Evolutionary conservation across 352 stramenopile genomes (phyloP).

Genomic region (Globisporangium camurandrum): DNA sequence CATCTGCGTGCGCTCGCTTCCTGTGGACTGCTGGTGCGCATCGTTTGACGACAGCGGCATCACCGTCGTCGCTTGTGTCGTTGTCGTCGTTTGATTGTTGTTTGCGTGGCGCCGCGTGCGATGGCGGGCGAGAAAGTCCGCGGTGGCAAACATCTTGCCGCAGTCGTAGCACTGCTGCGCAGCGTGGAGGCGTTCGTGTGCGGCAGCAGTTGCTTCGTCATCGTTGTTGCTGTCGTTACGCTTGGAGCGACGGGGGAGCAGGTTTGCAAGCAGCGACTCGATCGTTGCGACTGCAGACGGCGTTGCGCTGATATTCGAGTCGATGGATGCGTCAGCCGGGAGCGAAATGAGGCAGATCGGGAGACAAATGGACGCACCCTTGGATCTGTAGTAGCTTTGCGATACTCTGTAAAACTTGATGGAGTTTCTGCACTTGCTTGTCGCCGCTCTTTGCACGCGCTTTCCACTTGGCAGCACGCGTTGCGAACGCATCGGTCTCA

Average conservation of each 20-base stretch:
- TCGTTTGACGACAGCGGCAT: background rate
- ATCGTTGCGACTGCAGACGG: slow-evolving; percentile 49
- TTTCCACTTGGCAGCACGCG: slow-evolving; percentile 50
- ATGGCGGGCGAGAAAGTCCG: slow-evolving; percentile 58
- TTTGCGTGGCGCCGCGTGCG: slow-evolving; percentile 36
- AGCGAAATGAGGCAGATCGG: too few relatives aligned
- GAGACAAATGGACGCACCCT: slow-evolving; percentile 21
- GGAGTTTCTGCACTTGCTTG: slow-evolving; percentile 62
- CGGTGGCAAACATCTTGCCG: slow-evolving; percentile 63
- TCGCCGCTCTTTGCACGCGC: slow-evolving; percentile 29
- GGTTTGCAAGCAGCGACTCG: slow-evolving; percentile 39
- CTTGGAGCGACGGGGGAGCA: slow-evolving; percentile 22
- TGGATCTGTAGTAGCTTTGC: slow-evolving; percentile 65
- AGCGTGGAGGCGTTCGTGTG: slow-evolving; percentile 21
- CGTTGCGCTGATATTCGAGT: slow-evolving; percentile 38
- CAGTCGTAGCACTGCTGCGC: slow-evolving; percentile 48
- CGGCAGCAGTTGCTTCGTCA: background rate
- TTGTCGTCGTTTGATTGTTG: too few relatives aligned
- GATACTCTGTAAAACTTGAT: slow-evolving; percentile 71
- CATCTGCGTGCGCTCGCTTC: background rate
- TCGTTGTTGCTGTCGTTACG: slow-evolving; percentile 2
- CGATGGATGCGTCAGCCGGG: too few relatives aligned
- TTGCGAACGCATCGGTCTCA: slow-evolving; percentile 31
- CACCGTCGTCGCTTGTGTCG: slow-evolving; percentile 10
- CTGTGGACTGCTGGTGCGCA: background rate